These are phyloP conservation scores for Fomitopsis betulina DNA, from an alignment of 1,284 basidiomycete species.

Conservation along the genomic window DNA sequence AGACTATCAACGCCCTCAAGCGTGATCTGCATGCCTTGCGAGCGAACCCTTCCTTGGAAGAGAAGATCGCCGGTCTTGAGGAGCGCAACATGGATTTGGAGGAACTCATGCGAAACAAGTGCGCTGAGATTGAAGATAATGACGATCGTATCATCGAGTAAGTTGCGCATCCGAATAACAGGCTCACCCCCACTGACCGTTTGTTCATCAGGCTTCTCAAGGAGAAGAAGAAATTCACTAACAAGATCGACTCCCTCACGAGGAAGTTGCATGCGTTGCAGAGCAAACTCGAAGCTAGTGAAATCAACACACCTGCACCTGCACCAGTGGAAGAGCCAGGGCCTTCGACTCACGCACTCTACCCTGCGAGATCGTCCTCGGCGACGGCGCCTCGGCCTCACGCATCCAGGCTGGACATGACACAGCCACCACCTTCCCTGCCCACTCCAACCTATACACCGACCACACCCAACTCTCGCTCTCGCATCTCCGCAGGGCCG, in stretches of 20 bases:
- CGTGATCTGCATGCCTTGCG: conserved; percentile 51
- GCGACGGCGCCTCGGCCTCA: not conserved
- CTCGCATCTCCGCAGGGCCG: conserved; percentile 38
- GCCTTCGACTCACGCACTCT: conserved; percentile 11
- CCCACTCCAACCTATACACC: conserved; percentile 16
- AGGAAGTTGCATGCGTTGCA: conserved; percentile 70
- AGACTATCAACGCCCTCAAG: conserved; percentile 51
- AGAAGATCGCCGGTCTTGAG: conserved; percentile 53
- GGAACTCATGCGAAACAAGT: conserved; percentile 59
- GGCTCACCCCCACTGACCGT: not conserved
- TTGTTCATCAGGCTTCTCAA: conserved; percentile 54
- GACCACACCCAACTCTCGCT: conserved; percentile 25
- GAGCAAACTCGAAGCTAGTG: conserved; percentile 54
- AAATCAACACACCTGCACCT: conserved; percentile 21
- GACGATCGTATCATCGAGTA: conserved; percentile 77
- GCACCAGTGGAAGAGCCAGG: conserved; percentile 15
- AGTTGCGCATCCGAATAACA: conserved; percentile 24
- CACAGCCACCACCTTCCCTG: conserved; percentile 16
- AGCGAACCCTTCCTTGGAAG: conserved; percentile 48
- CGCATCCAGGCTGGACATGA: not conserved
- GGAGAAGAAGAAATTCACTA: conserved; percentile 69
- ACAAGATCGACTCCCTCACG: conserved; percentile 63
- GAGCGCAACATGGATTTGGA: conserved; percentile 73
- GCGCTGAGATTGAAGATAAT: conserved; percentile 76
- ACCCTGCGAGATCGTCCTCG: not conserved